Conservation (phyloP, 2,329 filamentous ascomycete genomes). For the Stagonosporopsis tanaceti region DNA sequence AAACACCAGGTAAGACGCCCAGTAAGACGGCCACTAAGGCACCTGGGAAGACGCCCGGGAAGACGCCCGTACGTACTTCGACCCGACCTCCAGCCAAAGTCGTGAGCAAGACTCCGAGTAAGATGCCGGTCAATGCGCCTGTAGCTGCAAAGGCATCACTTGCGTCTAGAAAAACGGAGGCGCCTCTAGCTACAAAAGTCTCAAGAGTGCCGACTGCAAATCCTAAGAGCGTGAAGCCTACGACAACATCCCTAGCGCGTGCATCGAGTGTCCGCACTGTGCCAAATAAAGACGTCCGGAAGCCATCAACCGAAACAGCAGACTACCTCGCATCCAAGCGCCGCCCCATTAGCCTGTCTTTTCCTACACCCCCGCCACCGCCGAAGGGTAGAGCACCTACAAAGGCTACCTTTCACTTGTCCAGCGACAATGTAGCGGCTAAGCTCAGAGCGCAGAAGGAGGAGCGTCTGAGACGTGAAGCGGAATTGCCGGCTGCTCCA, state of each 20-base stretch:
- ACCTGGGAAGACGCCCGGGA: background rate
- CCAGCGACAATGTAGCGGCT: conserved; percentile 62
- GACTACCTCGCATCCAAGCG: conserved; percentile 55
- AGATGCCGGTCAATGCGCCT: background rate
- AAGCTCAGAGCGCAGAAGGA: conserved; percentile 62
- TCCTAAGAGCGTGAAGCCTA: conserved; percentile 42
- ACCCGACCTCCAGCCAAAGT: background rate
- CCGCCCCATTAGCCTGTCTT: conserved; percentile 58
- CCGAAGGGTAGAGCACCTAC: conserved; percentile 60
- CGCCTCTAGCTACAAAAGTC: conserved; percentile 27
- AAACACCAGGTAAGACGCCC: conserved; percentile 15
- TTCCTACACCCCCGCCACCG: conserved; percentile 56
- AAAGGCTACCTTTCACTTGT: conserved; percentile 59
- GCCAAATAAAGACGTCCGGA: conserved; percentile 32
- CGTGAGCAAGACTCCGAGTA: conserved; percentile 1
- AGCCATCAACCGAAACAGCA: conserved; percentile 35
- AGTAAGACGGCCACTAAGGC: background rate
- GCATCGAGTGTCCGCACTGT: conserved; percentile 39
- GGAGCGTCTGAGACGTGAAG: conserved; percentile 56
- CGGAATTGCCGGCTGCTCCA: conserved; percentile 39
- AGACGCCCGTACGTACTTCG: conserved; percentile 1
- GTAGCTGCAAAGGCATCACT: background rate
- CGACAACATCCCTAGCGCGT: conserved; percentile 34
- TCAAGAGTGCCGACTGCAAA: conserved; percentile 38
- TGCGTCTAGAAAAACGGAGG: background rate